phyloP scores from a whole-genome alignment of 2,329 filamentous ascomycete genomes.

The Dactylellina parvicollis region DNA sequence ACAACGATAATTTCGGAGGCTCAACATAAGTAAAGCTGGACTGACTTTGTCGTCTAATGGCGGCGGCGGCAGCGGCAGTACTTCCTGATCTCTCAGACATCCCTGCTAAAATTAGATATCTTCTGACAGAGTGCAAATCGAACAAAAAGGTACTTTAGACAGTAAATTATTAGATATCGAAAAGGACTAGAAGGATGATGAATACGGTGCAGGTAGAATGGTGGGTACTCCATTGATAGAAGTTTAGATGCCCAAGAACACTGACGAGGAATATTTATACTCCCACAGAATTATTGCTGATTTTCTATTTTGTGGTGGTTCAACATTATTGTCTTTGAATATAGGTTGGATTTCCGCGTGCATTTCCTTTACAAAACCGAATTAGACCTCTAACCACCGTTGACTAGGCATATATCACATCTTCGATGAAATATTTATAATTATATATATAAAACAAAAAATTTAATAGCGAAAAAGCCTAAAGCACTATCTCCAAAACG shows the following conservation, averaged over 20 bases:
- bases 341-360: too few relatives aligned
- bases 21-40: conserved; percentile 12
- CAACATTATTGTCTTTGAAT: too few relatives aligned
- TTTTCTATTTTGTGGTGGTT: too few relatives aligned
- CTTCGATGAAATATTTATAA: too few relatives aligned
- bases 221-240: not conserved
- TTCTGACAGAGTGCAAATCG: not conserved
- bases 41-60: conserved; percentile 20
- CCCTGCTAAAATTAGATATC: not conserved
- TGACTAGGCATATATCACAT: not conserved
- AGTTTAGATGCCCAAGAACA: too few relatives aligned
- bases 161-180: not conserved
- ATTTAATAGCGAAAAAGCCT: conserved; percentile 11
- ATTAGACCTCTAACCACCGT: not conserved
- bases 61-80: conserved; percentile 34
- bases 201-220: not conserved
- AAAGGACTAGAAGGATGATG: not conserved
- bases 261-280: not conserved
- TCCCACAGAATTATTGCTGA: too few relatives aligned
- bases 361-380: too few relatives aligned
- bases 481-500: conserved; percentile 12
- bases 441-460: not conserved
- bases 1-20: conserved; percentile 24
- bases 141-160: not conserved
- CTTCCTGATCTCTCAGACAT: conserved; percentile 29